Evolutionary conservation across 2,329 filamentous ascomycete genomes (phyloP), one percentile per base, ranked within the genome.

Genomic region (Juglanconis oblonga): DNA sequence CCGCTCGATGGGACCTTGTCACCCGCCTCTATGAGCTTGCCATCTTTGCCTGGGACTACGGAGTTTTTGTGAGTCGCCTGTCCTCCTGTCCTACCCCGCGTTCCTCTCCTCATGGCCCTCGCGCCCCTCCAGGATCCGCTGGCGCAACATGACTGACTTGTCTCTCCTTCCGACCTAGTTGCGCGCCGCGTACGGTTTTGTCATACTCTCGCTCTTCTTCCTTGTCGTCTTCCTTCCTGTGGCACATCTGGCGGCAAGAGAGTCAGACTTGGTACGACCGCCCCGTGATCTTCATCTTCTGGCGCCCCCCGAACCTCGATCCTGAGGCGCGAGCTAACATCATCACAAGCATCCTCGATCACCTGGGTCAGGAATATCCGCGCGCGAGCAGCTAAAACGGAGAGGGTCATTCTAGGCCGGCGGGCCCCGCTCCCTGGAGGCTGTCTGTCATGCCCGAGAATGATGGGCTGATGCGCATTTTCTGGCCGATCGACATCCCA

Each of bases 21-120:
- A 97, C 94, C 69, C 89, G 93, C 71, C 84, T 98, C 70, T 97
- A 97, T 88, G 94, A 99, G 78, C 87, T 99, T 70, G 90, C 92
- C 68, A 90, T 97, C 67, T 99, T 98, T 76, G 95, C 96, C 68
- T 97, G 93, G 92, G 91, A 98, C 76, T 91, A 98, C 91, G 92
- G 94, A 73, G 95, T 99, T 70, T 90, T 98, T 73, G 92, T 96
- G 80, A 71, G 89, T 80, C 51, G 45, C 24, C 63, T 8, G 29
- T 42, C 31, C 31, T 48, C 24, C 35, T 44, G 40, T 33, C 54
- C 54, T 14, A 7, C 14, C 35, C 52, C 47, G 52, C 40, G n/a
- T 11, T 33, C 54, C 7, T 10, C 31, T 17, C 33, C 32, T 50
- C 42, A 24, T 47, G 54, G 36, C 11, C 31, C 14, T 5, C 45